These are phyloP conservation scores for Penicillium egyptiacum DNA, from an alignment of 495 filamentous ascomycete species.

Conservation along the genomic window DNA sequence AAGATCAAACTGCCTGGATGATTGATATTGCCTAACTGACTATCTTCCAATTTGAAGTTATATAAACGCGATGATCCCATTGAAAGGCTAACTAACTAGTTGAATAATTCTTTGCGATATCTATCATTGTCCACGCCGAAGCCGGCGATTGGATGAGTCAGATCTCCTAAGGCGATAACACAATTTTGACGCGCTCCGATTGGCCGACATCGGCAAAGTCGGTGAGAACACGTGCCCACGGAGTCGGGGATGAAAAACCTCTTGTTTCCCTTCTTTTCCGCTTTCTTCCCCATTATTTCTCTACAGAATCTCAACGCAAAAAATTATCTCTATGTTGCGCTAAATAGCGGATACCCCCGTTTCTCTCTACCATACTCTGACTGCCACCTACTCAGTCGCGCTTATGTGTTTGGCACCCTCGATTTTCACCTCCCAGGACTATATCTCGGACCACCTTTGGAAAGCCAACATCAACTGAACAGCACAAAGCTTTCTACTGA, in stretches of 20 bases:
- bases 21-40: neutral
- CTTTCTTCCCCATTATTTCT: conserved; percentile 18
- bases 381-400: conserved; percentile 55
- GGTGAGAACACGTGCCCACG: conserved; percentile 39
- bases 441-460: conserved; percentile 99
- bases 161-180: conserved; percentile 16
- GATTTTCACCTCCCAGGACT: conserved; percentile 97
- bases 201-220: conserved; percentile 28
- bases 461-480: conserved; percentile 82
- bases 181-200: conserved; percentile 29
- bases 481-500: conserved; percentile 17
- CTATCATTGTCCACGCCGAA: neutral
- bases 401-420: conserved; percentile 95
- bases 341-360: conserved; percentile 22
- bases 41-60: neutral
- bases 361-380: conserved; percentile 28
- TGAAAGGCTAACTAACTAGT: neutral
- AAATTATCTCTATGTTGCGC: conserved; percentile 27
- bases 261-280: conserved; percentile 5
- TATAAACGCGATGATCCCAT: neutral
- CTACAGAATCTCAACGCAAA: conserved; percentile 15
- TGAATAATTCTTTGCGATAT: neutral
- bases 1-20: neutral
- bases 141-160: neutral
- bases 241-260: conserved; percentile 34